phyloP scores from a whole-genome alignment of 2,329 filamentous ascomycete species.

The Colletotrichum filicis region DNA sequence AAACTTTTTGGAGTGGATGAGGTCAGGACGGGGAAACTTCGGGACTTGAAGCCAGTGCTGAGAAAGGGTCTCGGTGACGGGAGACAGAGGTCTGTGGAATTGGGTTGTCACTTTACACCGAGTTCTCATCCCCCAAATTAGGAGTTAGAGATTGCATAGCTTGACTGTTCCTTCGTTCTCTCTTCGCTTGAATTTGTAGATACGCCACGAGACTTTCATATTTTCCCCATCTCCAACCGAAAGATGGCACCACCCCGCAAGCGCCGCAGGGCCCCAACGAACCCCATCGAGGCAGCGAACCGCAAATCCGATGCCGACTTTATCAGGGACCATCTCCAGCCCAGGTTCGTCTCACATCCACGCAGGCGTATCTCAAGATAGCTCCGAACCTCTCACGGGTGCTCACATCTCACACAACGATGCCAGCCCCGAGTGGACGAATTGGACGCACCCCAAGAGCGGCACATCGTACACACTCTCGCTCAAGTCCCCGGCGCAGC shows the following conservation, averaged over 20 bases:
- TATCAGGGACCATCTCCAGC: conserved; percentile 57
- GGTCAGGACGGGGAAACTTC: conserved; percentile 33
- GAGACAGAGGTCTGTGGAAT: background rate
- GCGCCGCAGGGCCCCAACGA: conserved; percentile 38
- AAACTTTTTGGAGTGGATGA: conserved; percentile 33
- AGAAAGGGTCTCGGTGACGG: background rate
- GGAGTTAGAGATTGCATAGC: no score
- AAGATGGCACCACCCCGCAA: conserved; percentile 25
- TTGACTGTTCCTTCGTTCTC: background rate
- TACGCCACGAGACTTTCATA: no score
- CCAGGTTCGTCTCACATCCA: conserved; percentile 48
- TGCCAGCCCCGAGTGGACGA: conserved; percentile 43
- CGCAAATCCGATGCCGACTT: conserved; percentile 59
- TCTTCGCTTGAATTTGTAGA: background rate
- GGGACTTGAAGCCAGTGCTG: background rate
- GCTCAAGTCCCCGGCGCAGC: conserved; percentile 51
- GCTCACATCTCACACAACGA: background rate
- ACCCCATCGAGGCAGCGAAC: conserved; percentile 61
- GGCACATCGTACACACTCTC: conserved; percentile 53
- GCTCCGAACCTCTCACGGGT: background rate
- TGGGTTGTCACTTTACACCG: background rate
- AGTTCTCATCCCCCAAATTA: background rate
- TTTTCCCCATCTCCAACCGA: background rate
- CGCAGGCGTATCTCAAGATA: no score
- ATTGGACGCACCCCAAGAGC: conserved; percentile 64